Evolutionary conservation across 192 early-diverging fungal species (phyloP).

Genomic region (Powellomyces hirtus): DNA sequence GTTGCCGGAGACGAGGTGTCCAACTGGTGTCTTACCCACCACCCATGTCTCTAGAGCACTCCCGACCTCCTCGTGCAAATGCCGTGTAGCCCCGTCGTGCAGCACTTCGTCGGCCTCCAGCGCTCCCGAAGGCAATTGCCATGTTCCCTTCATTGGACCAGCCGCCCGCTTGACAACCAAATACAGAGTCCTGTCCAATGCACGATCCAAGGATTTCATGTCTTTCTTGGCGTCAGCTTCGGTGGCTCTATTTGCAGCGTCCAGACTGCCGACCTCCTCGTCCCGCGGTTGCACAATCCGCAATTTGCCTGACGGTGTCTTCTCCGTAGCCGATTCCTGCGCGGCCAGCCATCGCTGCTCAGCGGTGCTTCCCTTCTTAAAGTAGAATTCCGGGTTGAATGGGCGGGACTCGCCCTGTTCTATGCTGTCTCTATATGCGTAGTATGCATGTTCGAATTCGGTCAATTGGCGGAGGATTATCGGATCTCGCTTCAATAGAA

Average conservation of each 20-base stretch:
- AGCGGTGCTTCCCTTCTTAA: slow-evolving; percentile 72
- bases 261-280: slow-evolving; percentile 42
- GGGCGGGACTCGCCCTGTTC: slow-evolving; percentile 50
- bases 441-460: slow-evolving; percentile 68
- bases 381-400: slow-evolving; percentile 69
- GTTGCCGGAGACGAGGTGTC: slow-evolving; percentile 48
- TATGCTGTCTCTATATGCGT: slow-evolving; percentile 63
- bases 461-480: slow-evolving; percentile 59
- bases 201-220: slow-evolving; percentile 71
- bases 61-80: slow-evolving; percentile 70
- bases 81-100: slow-evolving; percentile 72
- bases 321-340: slow-evolving; percentile 15
- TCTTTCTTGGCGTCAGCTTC: slow-evolving; percentile 66
- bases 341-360: slow-evolving; percentile 59
- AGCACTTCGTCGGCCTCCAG: slow-evolving; percentile 68
- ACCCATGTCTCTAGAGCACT: slow-evolving; percentile 78
- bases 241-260: slow-evolving; percentile 54
- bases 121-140: slow-evolving; percentile 72
- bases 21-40: slow-evolving; percentile 81
- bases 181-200: slow-evolving; percentile 74
- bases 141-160: slow-evolving; percentile 43
- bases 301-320: neutral
- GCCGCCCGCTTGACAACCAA: slow-evolving; percentile 63
- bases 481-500: slow-evolving; percentile 71
- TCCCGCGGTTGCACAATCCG: slow-evolving; percentile 46